Conservation (phyloP, 1,284 basidiomycete species). For the Tylopilus orsonianus region DNA sequence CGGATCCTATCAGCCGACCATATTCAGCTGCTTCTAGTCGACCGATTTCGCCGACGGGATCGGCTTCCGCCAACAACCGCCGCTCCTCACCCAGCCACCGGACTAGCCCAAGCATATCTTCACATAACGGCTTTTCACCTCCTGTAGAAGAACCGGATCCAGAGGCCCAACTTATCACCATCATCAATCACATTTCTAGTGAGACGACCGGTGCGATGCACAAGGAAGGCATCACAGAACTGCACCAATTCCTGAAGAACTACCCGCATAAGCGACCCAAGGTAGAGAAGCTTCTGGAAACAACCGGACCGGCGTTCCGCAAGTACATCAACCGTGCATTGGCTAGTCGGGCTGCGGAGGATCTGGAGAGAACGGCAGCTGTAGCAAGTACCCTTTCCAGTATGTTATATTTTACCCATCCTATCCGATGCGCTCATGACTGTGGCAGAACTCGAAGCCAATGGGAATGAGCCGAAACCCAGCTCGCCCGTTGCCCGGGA, state of each 20-base stretch:
- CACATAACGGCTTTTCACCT: constrained; percentile 50
- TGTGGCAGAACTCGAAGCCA: constrained; percentile 65
- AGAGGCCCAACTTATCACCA: constrained; percentile 76
- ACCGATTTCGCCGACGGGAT: constrained; percentile 63
- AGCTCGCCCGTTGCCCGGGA: constrained; percentile 29
- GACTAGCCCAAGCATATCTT: constrained; percentile 65
- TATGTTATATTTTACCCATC: constrained; percentile 38
- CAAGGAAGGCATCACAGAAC: constrained; percentile 91
- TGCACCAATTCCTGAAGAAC: constrained; percentile 92
- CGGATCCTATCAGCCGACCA: constrained; percentile 43
- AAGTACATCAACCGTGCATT: constrained; percentile 84
- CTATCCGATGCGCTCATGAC: constrained; percentile 18
- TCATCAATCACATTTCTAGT: constrained; percentile 89
- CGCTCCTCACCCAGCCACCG: constrained; percentile 60
- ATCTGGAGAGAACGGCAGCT: constrained; percentile 74
- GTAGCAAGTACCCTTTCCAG: constrained; percentile 77
- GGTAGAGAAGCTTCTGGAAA: constrained; percentile 83
- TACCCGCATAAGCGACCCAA: constrained; percentile 86
- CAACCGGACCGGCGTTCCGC: constrained; percentile 78
- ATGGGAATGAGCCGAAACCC: constrained; percentile 34
- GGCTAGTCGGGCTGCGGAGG: constrained; percentile 81
- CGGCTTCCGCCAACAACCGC: constrained; percentile 50
- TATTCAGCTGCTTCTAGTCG: constrained; percentile 60
- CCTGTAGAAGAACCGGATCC: constrained; percentile 74
- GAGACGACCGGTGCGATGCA: constrained; percentile 81